phyloP scores from a whole-genome alignment of 1,284 basidiomycete genomes.

The Irpex sp. region DNA sequence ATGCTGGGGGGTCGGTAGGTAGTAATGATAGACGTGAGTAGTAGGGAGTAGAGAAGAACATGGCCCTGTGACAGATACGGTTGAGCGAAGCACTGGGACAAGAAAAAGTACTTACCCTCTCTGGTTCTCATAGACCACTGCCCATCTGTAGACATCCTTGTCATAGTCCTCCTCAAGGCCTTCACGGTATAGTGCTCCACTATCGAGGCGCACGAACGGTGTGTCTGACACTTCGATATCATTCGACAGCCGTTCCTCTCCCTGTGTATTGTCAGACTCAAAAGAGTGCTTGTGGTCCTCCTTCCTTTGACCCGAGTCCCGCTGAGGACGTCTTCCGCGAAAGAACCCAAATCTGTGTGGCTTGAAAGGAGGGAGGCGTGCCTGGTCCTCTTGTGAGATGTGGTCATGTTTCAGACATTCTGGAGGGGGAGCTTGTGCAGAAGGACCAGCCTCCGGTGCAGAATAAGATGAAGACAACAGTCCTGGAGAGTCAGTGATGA shows the following conservation, averaged over 20 bases:
- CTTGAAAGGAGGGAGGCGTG: slow-evolving; percentile 25
- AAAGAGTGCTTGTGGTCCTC: neutral
- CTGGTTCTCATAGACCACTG: slow-evolving; percentile 74
- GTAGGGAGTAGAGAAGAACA: slow-evolving; percentile 67
- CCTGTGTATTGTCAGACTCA: slow-evolving; percentile 28
- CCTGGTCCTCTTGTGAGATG: slow-evolving; percentile 37
- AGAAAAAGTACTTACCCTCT: slow-evolving; percentile 44
- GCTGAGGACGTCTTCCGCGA: slow-evolving; percentile 6
- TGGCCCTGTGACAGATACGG: slow-evolving; percentile 40
- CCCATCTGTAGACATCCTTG: slow-evolving; percentile 67
- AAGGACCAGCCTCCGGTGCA: slow-evolving; percentile 15
- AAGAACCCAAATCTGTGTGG: slow-evolving; percentile 26
- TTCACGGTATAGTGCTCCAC: slow-evolving; percentile 6
- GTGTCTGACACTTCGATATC: slow-evolving; percentile 3
- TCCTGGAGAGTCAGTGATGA: slow-evolving; percentile 1
- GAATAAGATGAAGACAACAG: neutral
- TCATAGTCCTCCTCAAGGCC: slow-evolving; percentile 29
- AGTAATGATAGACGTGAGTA: slow-evolving; percentile 70
- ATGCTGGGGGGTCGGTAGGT: slow-evolving; percentile 71
- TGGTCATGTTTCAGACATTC: slow-evolving; percentile 31
- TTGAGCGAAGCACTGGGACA: slow-evolving; percentile 1
- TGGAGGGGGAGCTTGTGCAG: slow-evolving; percentile 20
- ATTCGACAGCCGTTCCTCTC: slow-evolving; percentile 28
- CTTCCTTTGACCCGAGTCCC: neutral
- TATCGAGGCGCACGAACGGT: slow-evolving; percentile 11